Evolutionary conservation across 2,329 filamentous ascomycete species (phyloP).

Genomic region (Aspergillus ochraceus): DNA sequence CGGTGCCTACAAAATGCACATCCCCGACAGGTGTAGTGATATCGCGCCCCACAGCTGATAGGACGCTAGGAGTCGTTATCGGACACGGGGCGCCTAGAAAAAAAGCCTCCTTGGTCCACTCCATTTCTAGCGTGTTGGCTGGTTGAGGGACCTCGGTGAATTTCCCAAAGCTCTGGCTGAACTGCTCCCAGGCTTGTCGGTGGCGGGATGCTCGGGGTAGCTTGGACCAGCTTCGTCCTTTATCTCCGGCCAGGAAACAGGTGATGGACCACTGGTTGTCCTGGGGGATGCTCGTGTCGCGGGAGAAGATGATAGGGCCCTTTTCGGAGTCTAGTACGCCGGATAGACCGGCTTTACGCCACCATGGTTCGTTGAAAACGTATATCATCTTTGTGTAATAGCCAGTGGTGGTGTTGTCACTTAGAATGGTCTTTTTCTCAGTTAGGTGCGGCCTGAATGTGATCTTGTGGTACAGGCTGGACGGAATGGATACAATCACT

Average conservation of each 20-base stretch:
- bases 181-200: constrained; percentile 11
- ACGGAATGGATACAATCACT: constrained; percentile 52
- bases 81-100: too few relatives aligned
- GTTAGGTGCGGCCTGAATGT: constrained; percentile 51
- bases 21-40: too few relatives aligned
- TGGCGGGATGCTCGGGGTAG: constrained; percentile 5
- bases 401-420: constrained; percentile 41
- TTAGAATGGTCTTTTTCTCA: constrained; percentile 36
- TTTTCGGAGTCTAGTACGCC: constrained; percentile 47
- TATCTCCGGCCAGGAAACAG: constrained; percentile 41
- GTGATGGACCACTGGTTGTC: constrained; percentile 34
- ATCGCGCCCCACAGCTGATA: too few relatives aligned
- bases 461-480: constrained; percentile 48
- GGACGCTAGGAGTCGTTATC: too few relatives aligned
- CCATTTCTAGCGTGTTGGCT: constrained; percentile 21
- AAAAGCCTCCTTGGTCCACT: constrained; percentile 43
- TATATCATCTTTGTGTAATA: constrained; percentile 55
- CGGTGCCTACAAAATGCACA: too few relatives aligned
- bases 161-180: neutral
- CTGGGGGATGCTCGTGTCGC: constrained; percentile 44
- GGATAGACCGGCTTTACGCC: constrained; percentile 45
- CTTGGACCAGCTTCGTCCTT: constrained; percentile 34
- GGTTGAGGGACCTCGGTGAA: constrained; percentile 3
- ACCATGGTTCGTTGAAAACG: constrained; percentile 46
- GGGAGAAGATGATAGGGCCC: constrained; percentile 48